Base-by-base conservation (phyloP, 345 rosid species). In the Eutrema yunnanense region DNA sequence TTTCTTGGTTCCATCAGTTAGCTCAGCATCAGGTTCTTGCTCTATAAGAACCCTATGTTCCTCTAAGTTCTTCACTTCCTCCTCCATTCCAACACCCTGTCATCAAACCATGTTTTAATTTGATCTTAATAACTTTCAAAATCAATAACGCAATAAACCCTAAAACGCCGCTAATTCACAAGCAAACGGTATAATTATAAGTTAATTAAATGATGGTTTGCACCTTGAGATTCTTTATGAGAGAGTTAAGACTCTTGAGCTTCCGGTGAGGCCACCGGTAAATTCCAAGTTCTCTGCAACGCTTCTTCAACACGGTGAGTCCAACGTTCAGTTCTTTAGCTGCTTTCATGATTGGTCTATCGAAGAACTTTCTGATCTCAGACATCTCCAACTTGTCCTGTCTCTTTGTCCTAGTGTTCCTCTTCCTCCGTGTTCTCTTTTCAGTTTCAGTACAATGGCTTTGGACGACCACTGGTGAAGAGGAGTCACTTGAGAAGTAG, bases 241-340 rank as follows among this genome's bases (percentile, higher is more conserved):
- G 91, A 16, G 85, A 74, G n/a, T 82, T 79, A 40, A 92, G 81
- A 80, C 93, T 87, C 83, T 82, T 87, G 67, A 91, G 86, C 78
- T 88, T 88, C 77, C 89, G 57, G 19, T 86, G 93, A 33, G 97
- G 97, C 93, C 96, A 92, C 48, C 97, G 61, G 77, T 80, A 81
- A 8, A 92, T 79, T n/a, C 83, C 86, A 1, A 89, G 82, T 62
- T 92, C 93, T 34, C 97, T 80, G 79, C 96, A 92, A 48, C 96
- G 82, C 53, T 83, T 89, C 79, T 92, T 92, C 80, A 92, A 52
- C 5, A 85, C 85, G 0, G 97, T 92, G 6, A 89, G 69, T 1
- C 93, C 97, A 2, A 92, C 86, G 2, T 86, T 86, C 16, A 92
- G 76, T 51, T 87, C 91, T 71, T 82, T 89, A 0, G 97, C 97